Conservation (phyloP, 495 filamentous ascomycete species). For the Aspergillus panamensis region DNA sequence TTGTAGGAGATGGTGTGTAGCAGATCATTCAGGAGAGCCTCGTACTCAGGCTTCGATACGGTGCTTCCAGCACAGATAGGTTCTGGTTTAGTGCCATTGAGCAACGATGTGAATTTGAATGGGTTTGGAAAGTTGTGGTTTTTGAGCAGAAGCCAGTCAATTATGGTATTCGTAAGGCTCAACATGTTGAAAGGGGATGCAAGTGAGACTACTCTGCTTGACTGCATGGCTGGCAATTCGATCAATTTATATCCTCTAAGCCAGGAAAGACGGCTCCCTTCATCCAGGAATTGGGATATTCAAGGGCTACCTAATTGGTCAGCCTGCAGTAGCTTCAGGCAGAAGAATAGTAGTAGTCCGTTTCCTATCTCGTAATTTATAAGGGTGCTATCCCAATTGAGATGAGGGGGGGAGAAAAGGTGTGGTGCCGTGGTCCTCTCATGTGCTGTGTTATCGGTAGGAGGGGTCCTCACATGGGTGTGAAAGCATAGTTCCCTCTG, state of each 20-base stretch:
- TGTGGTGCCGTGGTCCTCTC: neutral
- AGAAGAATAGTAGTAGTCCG: neutral
- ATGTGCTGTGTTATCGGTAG: neutral
- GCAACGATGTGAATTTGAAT: neutral
- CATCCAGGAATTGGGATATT: neutral
- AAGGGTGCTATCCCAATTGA: neutral
- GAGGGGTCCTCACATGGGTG: neutral
- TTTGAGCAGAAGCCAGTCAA: neutral
- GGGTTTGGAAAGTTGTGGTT: neutral
- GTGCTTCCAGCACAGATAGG: neutral
- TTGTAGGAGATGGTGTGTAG: neutral
- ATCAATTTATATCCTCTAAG: too few relatives aligned
- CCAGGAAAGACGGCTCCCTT: too few relatives aligned
- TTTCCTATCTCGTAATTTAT: neutral
- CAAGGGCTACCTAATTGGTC: neutral
- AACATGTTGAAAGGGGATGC: neutral
- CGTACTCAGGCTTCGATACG: neutral
- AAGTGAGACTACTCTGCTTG: neutral
- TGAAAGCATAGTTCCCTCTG: neutral
- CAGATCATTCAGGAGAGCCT: neutral
- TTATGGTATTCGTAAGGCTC: neutral
- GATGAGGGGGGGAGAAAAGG: neutral
- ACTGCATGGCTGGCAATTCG: neutral
- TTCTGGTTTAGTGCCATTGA: neutral
- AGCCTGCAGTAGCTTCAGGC: neutral